Evolutionary conservation across 2,329 filamentous ascomycete genomes (phyloP), one percentile per base, ranked within the genome.

Genomic region (Celoporthe dispersa): DNA sequence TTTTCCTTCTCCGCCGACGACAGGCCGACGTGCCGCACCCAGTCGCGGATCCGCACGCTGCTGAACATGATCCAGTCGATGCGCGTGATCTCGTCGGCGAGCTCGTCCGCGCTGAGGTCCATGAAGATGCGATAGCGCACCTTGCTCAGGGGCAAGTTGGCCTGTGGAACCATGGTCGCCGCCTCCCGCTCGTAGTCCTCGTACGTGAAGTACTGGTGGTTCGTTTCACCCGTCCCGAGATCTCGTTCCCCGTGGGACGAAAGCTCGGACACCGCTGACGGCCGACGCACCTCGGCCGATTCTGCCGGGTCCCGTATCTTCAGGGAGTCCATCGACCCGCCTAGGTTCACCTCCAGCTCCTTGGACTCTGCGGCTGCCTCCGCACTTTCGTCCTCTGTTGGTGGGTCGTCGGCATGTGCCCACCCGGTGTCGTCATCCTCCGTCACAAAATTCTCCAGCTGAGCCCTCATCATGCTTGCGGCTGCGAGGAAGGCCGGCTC

Each of bases 11-110:
- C 87, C 59, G 90, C 85, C 0, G 86, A 77, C 0, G 91, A 89
- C 62, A 98, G 83, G 76, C 91, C 96, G 73, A 98, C 94, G 77
- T 98, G 93, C 5, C 96, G 92, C 57, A 98, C 92, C 64, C 98
- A 89, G 80, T 99, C 96, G 70, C 96, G 92, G 68, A 97, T 92
- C 35, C 94, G 90, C 72, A 98, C 97, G 1, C 94, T 94, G 66
- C 93, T 97, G 80, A 98, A 98, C 92, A 98, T 96, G 79, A 97
- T 90, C 95, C 95, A 98, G 81, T 99, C 96, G 68, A 99, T 97
- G 71, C 95, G 88, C 4, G 96, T 98, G 76, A 99, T 87, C 80
- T 99, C 96, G 71, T 92, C 91, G 22, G 95, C 95, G 74, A 98
- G 91, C 64, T 94, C 89, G 72, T 97, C 93, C 67, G 97, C 92